Evolutionary conservation across 192 early-diverging fungal genomes (phyloP).

Genomic region (Coemansia sp.): DNA sequence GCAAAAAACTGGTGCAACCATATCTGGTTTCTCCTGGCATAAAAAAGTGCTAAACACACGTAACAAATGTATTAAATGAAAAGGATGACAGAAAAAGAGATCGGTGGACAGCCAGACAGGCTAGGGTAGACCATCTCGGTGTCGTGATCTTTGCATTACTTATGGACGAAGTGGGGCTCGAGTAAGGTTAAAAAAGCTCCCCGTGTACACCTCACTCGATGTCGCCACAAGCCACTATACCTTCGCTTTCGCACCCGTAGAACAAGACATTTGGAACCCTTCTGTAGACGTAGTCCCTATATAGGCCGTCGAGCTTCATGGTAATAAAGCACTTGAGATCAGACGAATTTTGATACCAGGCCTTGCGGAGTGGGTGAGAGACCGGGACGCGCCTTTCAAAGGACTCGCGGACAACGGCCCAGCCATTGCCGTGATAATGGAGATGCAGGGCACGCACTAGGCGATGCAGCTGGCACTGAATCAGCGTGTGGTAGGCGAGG

Average conservation of each 20-base stretch:
- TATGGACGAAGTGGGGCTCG: neutral
- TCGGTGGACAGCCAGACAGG: neutral
- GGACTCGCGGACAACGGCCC: constrained; percentile 56
- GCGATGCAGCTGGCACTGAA: constrained; percentile 61
- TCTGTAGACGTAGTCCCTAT: constrained; percentile 58
- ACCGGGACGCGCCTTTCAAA: constrained; percentile 51
- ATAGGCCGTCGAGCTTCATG: constrained; percentile 68
- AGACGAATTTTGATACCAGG: constrained; percentile 52
- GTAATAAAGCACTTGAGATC: constrained; percentile 62
- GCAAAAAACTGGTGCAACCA: neutral
- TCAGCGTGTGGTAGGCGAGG: constrained; percentile 62
- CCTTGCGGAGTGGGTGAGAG: constrained; percentile 43
- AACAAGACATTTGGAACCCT: constrained; percentile 51
- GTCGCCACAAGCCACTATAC: constrained; percentile 7
- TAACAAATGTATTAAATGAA: neutral
- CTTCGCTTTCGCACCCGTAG: constrained; percentile 31
- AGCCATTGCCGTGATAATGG: constrained; percentile 60
- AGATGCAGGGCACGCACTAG: constrained; percentile 59
- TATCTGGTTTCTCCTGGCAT: neutral
- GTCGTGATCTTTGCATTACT: neutral
- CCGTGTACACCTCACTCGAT: neutral
- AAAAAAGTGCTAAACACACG: neutral
- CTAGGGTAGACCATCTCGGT: neutral
- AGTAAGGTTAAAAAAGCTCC: too few relatives aligned
- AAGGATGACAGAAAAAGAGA: neutral